Percentiles rank a stretch among this genome's conserved stretches.
phyloP scores from a whole-genome alignment of 805 yeast genomes.

The Nematodospora valgi region DNA sequence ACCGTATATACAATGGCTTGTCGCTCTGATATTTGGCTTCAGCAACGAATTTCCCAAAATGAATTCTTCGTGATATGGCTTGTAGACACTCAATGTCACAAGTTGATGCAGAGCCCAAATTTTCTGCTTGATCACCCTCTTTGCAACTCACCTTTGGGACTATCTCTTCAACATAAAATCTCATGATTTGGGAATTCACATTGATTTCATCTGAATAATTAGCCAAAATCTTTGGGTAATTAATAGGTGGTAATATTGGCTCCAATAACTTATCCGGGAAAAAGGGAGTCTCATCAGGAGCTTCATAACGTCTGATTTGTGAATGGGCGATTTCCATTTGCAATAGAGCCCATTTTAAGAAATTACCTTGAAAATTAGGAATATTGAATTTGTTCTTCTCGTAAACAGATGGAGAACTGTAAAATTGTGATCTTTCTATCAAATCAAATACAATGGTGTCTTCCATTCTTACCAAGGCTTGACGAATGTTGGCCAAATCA shows the following conservation, averaged over 20 bases:
- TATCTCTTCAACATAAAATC: conserved; percentile 66
- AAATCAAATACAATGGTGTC: conserved; percentile 91
- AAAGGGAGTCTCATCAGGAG: conserved; percentile 93
- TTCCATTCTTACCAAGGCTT: conserved; percentile 86
- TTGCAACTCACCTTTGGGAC: conserved; percentile 70
- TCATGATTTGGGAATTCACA: conserved; percentile 66
- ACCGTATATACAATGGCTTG: conserved; percentile 53
- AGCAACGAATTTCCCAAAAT: conserved; percentile 96
- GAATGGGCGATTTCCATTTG: conserved; percentile 66
- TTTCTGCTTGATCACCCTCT: conserved; percentile 74
- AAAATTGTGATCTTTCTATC: conserved; percentile 90
- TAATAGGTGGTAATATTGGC: conserved; percentile 77
- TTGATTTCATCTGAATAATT: conserved; percentile 69
- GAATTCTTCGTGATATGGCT: conserved; percentile 86
- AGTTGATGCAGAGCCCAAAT: conserved; percentile 80
- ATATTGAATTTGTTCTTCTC: conserved; percentile 52
- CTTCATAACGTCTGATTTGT: conserved; percentile 83
- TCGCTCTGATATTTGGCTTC: conserved; percentile 85
- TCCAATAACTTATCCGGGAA: conserved; percentile 63
- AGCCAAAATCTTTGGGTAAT: conserved; percentile 79
- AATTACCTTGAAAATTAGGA: conserved; percentile 72
- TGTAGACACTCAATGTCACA: conserved; percentile 87
- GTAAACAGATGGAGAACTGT: conserved; percentile 72
- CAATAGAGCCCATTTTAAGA: conserved; percentile 79
- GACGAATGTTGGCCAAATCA: conserved; percentile 77